A percentile compares a stretch with the other conserved stretches of the same genome.
phyloP scores from a whole-genome alignment of 2,329 filamentous ascomycete species.

The Eutypa lata region DNA sequence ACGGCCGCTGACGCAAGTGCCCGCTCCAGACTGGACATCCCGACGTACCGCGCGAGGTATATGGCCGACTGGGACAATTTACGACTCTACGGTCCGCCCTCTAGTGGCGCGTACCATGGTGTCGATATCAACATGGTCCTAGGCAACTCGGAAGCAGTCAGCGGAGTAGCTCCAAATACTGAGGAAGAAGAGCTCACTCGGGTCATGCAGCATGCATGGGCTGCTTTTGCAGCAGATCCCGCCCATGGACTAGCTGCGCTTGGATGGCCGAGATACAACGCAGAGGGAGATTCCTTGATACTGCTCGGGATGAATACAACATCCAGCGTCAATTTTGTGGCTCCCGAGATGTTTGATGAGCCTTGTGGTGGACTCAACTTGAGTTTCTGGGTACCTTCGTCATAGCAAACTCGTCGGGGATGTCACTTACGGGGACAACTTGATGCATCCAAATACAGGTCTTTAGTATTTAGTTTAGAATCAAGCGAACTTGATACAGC shows the following conservation, averaged over 20 bases:
- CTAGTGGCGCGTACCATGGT: slow-evolving; percentile 5
- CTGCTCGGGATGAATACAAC: too few relatives aligned
- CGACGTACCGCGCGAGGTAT: slow-evolving; percentile 1
- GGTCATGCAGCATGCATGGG: not conserved
- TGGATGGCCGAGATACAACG: too few relatives aligned
- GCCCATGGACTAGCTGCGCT: not conserved
- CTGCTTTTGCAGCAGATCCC: not conserved
- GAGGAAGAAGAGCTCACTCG: not conserved
- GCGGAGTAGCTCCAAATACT: not conserved
- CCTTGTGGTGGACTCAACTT: too few relatives aligned
- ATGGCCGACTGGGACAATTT: slow-evolving; percentile 6
- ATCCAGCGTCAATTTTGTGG: too few relatives aligned
- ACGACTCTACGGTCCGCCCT: slow-evolving; percentile 2
- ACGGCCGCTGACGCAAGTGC: slow-evolving; percentile 2
- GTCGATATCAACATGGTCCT: slow-evolving; percentile 5
- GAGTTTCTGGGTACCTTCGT: too few relatives aligned
- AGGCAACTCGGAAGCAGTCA: slow-evolving; percentile 4
- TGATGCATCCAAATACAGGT: too few relatives aligned
- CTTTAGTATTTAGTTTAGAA: too few relatives aligned
- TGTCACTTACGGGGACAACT: too few relatives aligned
- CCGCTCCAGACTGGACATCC: not conserved
- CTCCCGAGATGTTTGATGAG: too few relatives aligned
- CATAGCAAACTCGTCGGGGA: too few relatives aligned
- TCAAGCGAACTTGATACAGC: too few relatives aligned
- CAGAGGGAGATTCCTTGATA: too few relatives aligned